Evolutionary conservation across 352 stramenopile species (phyloP), one percentile per base, ranked within the genome.

Genomic region (Discostella stelligera): DNA sequence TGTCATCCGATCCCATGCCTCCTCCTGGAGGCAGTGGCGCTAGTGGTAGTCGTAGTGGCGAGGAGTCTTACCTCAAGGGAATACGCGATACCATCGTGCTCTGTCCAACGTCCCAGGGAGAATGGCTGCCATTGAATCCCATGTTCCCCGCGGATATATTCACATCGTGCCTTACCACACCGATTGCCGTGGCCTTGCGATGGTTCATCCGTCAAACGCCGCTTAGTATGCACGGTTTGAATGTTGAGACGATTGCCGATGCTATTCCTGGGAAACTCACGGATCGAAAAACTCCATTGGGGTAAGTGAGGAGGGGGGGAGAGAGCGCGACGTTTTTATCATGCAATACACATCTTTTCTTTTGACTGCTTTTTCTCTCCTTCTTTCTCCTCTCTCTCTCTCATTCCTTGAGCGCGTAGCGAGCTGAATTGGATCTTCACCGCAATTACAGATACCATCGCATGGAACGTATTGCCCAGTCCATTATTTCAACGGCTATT

Each of bases 391-490:
- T 32, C 37, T 13, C 37, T 41, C 32, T 41, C 32, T 41, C 9
- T 41, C 32, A 41, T 41, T 11, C 10, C 52, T 23, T 63, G 10
- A 18, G 27, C 46, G 4, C 78, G 98, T 1, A 97, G 97, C 41
- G 97, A 99, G 77, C 87, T 99, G 41, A 99, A 99, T 91, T 99
- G 97, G 98, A 99, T 99, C 59, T 99, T 99, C 80, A 99, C 97
- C 13, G 96, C 97, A n/a, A 98, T 99, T 61, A 99, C 98, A 0
- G 98, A 99, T 88, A 98, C 97, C 9, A 99, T 99, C 72, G 98
- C 97, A 25, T 99, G 97, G 97, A 99, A 99, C 83, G 93, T 98
- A 41, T 82, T 99, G 3, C 97, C 97, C 10, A 92, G 94, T 41
- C 83, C 95, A 30, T 86, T 99, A 13, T 99, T 99, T 80, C 96